Evolutionary conservation across 371 early-diverging fungal species (phyloP), one percentile per base, ranked within the genome.

Genomic region (Mucor racemosus): DNA sequence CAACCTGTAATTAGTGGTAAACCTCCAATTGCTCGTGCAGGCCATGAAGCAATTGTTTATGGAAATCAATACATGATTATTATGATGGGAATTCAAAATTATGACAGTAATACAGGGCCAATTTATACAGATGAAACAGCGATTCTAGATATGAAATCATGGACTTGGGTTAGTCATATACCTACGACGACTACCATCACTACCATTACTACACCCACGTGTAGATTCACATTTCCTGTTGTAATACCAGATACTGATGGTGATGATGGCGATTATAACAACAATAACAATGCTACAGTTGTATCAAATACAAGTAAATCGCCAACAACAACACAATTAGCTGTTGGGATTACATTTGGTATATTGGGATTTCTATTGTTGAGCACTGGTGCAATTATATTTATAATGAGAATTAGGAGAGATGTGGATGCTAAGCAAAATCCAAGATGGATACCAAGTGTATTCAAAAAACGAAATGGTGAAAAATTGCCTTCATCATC

Each of bases 91-190:
- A 69, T 69, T 17, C 65, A 65, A 26, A 60, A 46, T 39, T 69
- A 48, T 58, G 26, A 14, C 21, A 42, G 17, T 38, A 31, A 3
- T 19, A 17, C 11, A 7, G 40, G 58, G 0, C 71, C 64, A 8
- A 60, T 65, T 13, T 78, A 75, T 61, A 64, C 67, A 10, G 67
- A 77, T 48, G 74, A 82, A 35, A 54, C 75, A 9, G 74, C 66
- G n/a, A 75, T 82, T 50, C 50, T 82, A 8, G 76, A 82, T 40
- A 68, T 77, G 71, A 17, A 58, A 1, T 57, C 33, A 10, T 79
- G 79, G 82, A 62, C 64, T 55, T 82, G 82, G 82, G 64, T 79
- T 1, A 39, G 58, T 13, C 40, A n/a, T 34, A 70, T 80, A 38
- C 56, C 66, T 34, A 13, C 63, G 0, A 26, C 34, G 7, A 59